Evolutionary conservation across 257 asterid species (phyloP), one percentile per base, ranked within the genome.

Genomic region (Avicennia marina): DNA sequence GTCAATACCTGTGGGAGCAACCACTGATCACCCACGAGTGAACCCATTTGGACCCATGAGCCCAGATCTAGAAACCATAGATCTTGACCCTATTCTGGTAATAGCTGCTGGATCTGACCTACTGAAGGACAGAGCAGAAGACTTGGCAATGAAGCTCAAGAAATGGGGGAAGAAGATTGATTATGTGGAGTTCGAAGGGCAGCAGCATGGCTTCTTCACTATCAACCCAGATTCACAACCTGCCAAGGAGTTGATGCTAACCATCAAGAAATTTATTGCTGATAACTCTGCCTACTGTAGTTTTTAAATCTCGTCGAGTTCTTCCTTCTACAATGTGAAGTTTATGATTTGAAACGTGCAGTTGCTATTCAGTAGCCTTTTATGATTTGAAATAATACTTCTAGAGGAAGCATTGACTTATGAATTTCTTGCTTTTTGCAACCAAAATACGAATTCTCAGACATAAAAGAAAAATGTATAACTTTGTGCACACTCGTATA

Each of bases 161-260:
- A 19, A 42, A 0, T 78, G 78, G 80, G 90, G 89, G 1, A 81
- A 78, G 64, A 81, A 66, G 25, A 68, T 81, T 45, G 86, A 81
- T 34, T 86, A 76, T 66, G 81, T 62, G 43, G 91, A 82, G 67
- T 82, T 86, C 70, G 85, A 86, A 74, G 95, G 91, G 36, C 84
- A 86, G 39, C 85, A 82, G 38, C 95, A 86, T 72, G 91, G 91
- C 9, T 86, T 86, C 71, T 86, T 82, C 74, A 81, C 91, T 52
- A 66, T 80, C 7, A 0, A 72, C 60, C 91, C 91, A 11, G 53
- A 76, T 39, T 76, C 95, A 29, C 45, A 69, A 17, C 73, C 83
- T 53, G 44, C 89, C 7, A 63, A 59, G 19, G 55, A 70, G 27
- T 58, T 86, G 34, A 80, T 85, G 87, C 24, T 56, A 4, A 19